Evolutionary conservation across 1,284 basidiomycete species (phyloP), one percentile per base, ranked within the genome.

Genomic region (Trichosporon ovoides): DNA sequence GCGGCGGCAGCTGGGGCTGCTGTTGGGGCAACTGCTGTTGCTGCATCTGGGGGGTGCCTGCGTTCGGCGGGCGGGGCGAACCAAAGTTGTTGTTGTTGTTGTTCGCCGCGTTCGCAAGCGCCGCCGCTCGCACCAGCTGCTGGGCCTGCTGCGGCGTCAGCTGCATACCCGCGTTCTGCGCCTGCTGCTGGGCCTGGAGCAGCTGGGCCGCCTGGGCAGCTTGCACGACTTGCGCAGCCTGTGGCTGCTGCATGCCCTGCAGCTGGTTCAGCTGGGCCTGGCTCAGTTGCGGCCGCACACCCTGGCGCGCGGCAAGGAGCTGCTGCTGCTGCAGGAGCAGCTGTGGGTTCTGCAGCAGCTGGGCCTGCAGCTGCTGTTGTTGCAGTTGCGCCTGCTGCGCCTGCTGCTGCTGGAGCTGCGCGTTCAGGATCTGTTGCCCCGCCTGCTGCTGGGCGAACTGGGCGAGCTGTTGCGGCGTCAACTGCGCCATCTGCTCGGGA

Each of bases 1-100:
- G 48, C 52, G 61, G 43, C 20, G 24, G 43, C 13, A 19, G 43
- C 16, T 46, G 43, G 7, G 9, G 12, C 14, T 46, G 43, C 24
- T 28, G 43, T 22, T 46, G 43, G 9, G 43, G 43, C 24, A 46
- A n/a, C 43, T 46, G 43, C 24, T 46, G 43, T 9, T 46, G 43
- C 22, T 46, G 43, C 20, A 46, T 7, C 43, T 46, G 43, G 6
- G 43, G 43, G 24, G 55, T 56, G 16, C 43, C 43, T 7, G 43
- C 43, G 24, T 31, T 46, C 6, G 64, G 63, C 18, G 67, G 66
- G 38, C 68, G 61, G 1, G 68, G 70, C 11, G 69, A 69, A 9
- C 63, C 64, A 52, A 66, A 71, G 53, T 66, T 68, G 40, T 56
- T 56, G 33, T 59, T 53, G 38, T n/a, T 48, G 49, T 53, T 60